phyloP scores from a whole-genome alignment of 805 yeast species.

The Candida koratica region DNA sequence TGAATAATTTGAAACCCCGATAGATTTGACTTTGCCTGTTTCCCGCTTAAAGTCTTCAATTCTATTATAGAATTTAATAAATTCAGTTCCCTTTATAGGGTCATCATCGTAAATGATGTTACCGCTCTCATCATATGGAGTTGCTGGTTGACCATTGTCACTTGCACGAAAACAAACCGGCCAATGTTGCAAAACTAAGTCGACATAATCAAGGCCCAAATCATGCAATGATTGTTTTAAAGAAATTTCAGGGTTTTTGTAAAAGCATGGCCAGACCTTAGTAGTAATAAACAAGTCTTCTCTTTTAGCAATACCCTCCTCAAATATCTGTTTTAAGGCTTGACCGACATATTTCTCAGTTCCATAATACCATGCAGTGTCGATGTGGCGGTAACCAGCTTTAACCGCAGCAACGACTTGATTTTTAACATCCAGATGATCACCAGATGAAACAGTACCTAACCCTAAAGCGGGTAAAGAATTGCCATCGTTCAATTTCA shows the following conservation, averaged over 20 bases:
- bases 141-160: conserved; percentile 35
- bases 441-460: conserved; percentile 44
- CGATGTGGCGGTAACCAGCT: conserved; percentile 48
- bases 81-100: conserved; percentile 30
- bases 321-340: conserved; percentile 45
- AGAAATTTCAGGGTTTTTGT: conserved; percentile 39
- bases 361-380: conserved; percentile 50
- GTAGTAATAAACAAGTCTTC: conserved; percentile 41
- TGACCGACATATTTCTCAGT: conserved; percentile 43
- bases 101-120: conserved; percentile 31
- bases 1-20: conserved; percentile 37
- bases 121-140: conserved; percentile 37
- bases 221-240: conserved; percentile 36
- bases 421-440: conserved; percentile 27
- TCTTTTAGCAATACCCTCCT: conserved; percentile 45
- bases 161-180: conserved; percentile 42
- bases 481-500: conserved; percentile 54
- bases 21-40: conserved; percentile 29
- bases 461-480: conserved; percentile 65
- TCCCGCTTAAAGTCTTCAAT: conserved; percentile 27
- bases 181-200: conserved; percentile 48
- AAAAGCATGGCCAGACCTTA: conserved; percentile 43
- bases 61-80: conserved; percentile 26
- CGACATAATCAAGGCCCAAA: conserved; percentile 45
- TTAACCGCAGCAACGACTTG: conserved; percentile 37